phyloP scores from a whole-genome alignment of 2,329 filamentous ascomycete genomes.

The Apiospora arundinis region DNA sequence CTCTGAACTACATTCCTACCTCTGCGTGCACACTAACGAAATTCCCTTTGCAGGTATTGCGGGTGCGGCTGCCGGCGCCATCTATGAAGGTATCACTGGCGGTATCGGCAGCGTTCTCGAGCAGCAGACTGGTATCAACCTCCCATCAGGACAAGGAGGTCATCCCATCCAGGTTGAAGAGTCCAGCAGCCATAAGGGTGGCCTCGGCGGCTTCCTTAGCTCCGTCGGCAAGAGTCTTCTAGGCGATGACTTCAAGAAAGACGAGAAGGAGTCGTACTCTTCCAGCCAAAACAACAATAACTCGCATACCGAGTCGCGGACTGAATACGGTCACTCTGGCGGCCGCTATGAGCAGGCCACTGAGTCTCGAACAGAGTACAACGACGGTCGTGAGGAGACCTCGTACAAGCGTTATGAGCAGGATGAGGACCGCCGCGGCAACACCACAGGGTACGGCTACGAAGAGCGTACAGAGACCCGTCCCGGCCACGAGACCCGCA shows the following conservation, averaged over 20 bases:
- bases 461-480: constrained; percentile 63
- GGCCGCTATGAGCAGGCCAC: constrained; percentile 67
- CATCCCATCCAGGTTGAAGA: constrained; percentile 52
- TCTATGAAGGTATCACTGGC: constrained; percentile 64
- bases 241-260: constrained; percentile 62
- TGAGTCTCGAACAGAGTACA: constrained; percentile 63
- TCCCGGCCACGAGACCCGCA: constrained; percentile 63
- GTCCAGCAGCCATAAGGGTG: constrained; percentile 61
- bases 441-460: constrained; percentile 60
- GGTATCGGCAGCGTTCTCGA: constrained; percentile 55
- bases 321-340: constrained; percentile 65
- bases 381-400: constrained; percentile 61
- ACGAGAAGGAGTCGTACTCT: constrained; percentile 60
- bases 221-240: constrained; percentile 72
- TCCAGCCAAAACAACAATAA: constrained; percentile 62
- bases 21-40: background rate
- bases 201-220: constrained; percentile 73
- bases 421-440: constrained; percentile 48
- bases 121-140: constrained; percentile 48
- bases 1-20: background rate
- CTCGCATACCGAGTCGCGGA: constrained; percentile 65
- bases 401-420: constrained; percentile 70
- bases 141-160: constrained; percentile 33
- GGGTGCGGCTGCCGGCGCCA: constrained; percentile 59
- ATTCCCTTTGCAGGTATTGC: constrained; percentile 47